Percentiles rank a stretch among this genome's conserved stretches.
Evolutionary conservation across 352 stramenopile species (phyloP).

Genomic region (Globisporangium heterothallicum): DNA sequence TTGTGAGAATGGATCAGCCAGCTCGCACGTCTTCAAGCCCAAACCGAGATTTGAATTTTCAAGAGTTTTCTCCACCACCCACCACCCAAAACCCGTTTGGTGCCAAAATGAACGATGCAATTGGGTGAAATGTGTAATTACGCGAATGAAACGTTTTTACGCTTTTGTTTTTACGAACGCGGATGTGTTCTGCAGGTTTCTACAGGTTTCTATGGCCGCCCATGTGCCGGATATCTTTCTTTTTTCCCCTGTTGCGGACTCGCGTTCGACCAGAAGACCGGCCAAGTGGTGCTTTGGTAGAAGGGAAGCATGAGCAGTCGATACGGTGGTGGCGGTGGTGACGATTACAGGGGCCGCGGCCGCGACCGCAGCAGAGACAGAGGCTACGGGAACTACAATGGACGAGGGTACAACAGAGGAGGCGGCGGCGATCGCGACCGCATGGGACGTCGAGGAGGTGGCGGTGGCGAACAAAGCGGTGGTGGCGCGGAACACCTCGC

Average conservation of each 20-base stretch:
- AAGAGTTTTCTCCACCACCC: neutral
- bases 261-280: no score
- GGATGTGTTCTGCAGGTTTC: neutral
- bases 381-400: slow-evolving; percentile 14
- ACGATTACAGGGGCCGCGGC: slow-evolving; percentile 57
- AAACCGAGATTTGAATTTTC: slow-evolving; percentile 14
- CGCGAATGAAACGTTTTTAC: neutral
- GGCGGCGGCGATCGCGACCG: slow-evolving; percentile 52
- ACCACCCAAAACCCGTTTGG: neutral
- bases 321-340: slow-evolving; percentile 45
- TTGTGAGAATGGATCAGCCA: neutral
- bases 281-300: no score
- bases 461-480: slow-evolving; percentile 60
- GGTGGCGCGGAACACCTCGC: slow-evolving; percentile 94
- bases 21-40: slow-evolving; percentile 4
- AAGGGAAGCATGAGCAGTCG: slow-evolving; percentile 62
- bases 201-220: slow-evolving; percentile 8
- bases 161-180: slow-evolving; percentile 10
- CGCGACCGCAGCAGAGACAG: slow-evolving; percentile 74
- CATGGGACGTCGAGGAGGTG: slow-evolving; percentile 22
- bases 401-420: slow-evolving; percentile 28
- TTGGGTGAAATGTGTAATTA: slow-evolving; percentile 9
- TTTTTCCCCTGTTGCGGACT: neutral
- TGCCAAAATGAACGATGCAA: neutral
- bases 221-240: slow-evolving; percentile 4